Evolutionary conservation across 345 rosid genomes (phyloP).

Genomic region (Microcos paniculata): DNA sequence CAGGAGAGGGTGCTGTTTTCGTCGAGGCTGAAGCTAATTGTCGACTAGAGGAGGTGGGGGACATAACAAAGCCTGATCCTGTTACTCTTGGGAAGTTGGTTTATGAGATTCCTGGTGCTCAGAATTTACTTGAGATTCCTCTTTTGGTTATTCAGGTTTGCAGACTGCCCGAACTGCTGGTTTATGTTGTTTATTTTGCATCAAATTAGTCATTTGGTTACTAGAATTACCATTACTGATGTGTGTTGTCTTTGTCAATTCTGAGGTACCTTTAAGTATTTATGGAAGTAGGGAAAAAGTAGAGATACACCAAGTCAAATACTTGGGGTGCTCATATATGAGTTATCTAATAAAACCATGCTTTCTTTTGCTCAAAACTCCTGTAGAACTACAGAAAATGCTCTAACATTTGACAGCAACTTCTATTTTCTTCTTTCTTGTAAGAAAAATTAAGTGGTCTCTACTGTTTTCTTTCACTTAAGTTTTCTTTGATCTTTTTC

Average conservation of each 20-base stretch:
- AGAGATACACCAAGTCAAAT: too few species aligned
- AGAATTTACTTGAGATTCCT: slow-evolving; percentile 79
- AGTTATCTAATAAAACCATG: too few species aligned
- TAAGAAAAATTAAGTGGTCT: not conserved
- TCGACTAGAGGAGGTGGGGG: slow-evolving; percentile 46
- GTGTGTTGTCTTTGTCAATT: not conserved
- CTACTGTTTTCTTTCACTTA: too few species aligned
- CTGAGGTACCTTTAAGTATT: too few species aligned
- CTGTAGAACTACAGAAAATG: too few species aligned
- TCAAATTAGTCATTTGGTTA: too few species aligned
- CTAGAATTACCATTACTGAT: too few species aligned
- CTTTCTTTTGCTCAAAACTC: too few species aligned
- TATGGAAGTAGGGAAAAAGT: too few species aligned
- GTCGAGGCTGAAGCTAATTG: slow-evolving; percentile 81
- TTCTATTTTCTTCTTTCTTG: not conserved
- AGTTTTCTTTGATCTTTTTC: too few species aligned
- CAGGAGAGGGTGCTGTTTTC: slow-evolving; percentile 80
- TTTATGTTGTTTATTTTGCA: too few species aligned
- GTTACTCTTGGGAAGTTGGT: slow-evolving; percentile 73
- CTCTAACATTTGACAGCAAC: not conserved
- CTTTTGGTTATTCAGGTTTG: slow-evolving; percentile 74
- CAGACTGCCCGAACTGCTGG: not conserved
- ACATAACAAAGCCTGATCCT: slow-evolving; percentile 65
- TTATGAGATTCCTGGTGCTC: slow-evolving; percentile 66
- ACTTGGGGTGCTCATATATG: too few species aligned